Evolutionary conservation across 805 yeast species (phyloP), one percentile per base, ranked within the genome.

Genomic region (Kodamaea neixiangensis): DNA sequence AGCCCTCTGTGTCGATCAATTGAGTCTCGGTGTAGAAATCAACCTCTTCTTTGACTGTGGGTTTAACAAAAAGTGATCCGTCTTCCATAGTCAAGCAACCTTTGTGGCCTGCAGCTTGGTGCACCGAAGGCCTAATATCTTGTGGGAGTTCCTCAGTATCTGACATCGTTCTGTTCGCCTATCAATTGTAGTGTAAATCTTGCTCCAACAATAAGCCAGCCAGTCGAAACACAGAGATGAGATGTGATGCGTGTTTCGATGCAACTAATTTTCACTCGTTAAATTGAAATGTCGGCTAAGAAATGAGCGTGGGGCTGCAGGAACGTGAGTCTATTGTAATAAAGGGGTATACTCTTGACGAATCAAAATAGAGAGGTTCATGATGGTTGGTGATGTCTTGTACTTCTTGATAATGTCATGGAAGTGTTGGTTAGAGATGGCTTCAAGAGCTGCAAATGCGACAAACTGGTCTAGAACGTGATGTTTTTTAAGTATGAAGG

Each of bases 21-120:
- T 58, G 61, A 52, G 59, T 46, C 51, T 65, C 56, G 18, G 76
- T 69, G 63, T 94, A 93, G 66, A 94, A 94, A n/a, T 80, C 83
- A 22, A 87, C 66, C 66, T 93, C 99, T 56, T 81, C 82, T 20
- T 66, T 67, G 0, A 70, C 63, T 0, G 92, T 75, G 0, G 85
- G 84, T 66, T 94, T 93, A 50, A 89, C 80, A 57, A 92, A 86
- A 13, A 93, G 69, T 6, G 81, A 68, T 0, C 91, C 96, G 38
- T 79, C 80, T 5, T 66, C 77, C 54, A 83, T 83, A 3, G 81
- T 79, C 48, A 89, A 58, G 2, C 87, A 80, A 0, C 97, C 98
- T 5, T 77, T 88, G 61, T 93, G 99, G 5, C 99, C 99, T 0
- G 97, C 98, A 2, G 94, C 98, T 67, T 84, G 87, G 61, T 87